phyloP scores from a whole-genome alignment of 2,329 filamentous ascomycete species.

The Talaromyces rugulosus region DNA sequence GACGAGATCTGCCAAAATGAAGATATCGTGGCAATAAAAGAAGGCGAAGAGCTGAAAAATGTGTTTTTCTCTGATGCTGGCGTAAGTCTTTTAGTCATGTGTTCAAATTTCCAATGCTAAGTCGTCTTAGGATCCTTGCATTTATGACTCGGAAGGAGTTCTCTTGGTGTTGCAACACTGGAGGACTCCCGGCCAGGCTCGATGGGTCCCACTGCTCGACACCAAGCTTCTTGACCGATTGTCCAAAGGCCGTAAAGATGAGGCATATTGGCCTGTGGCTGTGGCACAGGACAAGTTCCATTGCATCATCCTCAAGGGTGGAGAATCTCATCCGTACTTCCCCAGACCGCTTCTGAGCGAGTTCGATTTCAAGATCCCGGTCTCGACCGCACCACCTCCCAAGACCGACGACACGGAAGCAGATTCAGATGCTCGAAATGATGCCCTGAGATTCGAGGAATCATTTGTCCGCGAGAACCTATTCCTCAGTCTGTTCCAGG shows the following conservation, averaged over 20 bases:
- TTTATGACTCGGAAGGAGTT: conserved; percentile 90
- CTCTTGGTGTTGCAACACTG: conserved; percentile 86
- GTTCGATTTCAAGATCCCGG: conserved; percentile 84
- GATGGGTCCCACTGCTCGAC: conserved; percentile 89
- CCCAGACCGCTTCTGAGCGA: conserved; percentile 84
- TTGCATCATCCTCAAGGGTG: conserved; percentile 97
- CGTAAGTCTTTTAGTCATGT: conserved; percentile 47
- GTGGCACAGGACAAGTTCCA: conserved; percentile 90
- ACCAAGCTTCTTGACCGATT: conserved; percentile 79
- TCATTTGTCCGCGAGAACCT: conserved; percentile 71
- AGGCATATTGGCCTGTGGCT: conserved; percentile 92
- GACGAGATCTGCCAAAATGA: conserved; percentile 94
- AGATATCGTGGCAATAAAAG: conserved; percentile 80
- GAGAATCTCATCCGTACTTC: conserved; percentile 89
- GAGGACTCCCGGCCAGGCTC: conserved; percentile 78
- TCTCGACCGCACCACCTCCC: conserved; percentile 53
- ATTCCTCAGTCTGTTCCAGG: conserved; percentile 68
- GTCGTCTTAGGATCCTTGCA: conserved; percentile 71
- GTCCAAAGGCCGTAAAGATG: conserved; percentile 77
- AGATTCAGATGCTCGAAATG: conserved; percentile 30
- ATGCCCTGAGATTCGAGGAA: conserved; percentile 64
- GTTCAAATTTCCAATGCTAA: conserved; percentile 4
- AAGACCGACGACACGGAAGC: conserved; percentile 35
- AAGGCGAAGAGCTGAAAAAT: conserved; percentile 67
- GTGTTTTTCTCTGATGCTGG: conserved; percentile 91